Percentiles rank a stretch among this genome's conserved stretches.
These are phyloP conservation scores for Amylocystis lapponica DNA, from an alignment of 768 basidiomycete species.

Conservation along the genomic window DNA sequence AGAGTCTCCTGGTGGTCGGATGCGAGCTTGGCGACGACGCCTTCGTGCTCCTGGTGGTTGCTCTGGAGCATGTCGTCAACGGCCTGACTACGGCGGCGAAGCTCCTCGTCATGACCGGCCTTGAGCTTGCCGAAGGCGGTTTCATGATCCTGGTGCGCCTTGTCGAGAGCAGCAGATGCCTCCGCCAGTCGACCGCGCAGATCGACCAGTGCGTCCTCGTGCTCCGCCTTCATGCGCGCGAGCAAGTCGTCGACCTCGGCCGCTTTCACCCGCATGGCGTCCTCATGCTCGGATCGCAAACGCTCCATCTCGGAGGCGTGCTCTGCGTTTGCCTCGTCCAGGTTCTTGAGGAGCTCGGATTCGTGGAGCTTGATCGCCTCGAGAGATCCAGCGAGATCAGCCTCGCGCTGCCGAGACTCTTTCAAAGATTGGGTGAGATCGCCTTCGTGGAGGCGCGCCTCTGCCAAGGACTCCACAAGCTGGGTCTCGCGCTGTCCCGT, in stretches of 20 bases:
- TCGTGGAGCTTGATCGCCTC: conserved; percentile 56
- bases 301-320: conserved; percentile 44
- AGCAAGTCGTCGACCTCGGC: conserved; percentile 38
- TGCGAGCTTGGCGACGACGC: conserved; percentile 46
- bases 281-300: conserved; percentile 41
- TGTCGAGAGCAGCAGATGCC: conserved; percentile 24
- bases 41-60: conserved; percentile 51
- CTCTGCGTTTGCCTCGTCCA: conserved; percentile 45
- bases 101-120: conserved; percentile 30
- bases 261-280: conserved; percentile 35
- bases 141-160: conserved; percentile 50
- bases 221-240: conserved; percentile 37
- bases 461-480: conserved; percentile 43
- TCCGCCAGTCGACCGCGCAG: conserved; percentile 26
- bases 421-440: conserved; percentile 46
- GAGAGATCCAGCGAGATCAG: conserved; percentile 46
- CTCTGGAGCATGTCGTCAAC: conserved; percentile 45
- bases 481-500: conserved; percentile 53
- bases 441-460: conserved; percentile 49
- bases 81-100: conserved; percentile 50
- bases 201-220: conserved; percentile 40
- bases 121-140: conserved; percentile 51
- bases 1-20: conserved; percentile 53
- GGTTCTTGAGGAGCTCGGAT: conserved; percentile 42
- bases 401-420: conserved; percentile 48